Conservation (phyloP, 2,329 filamentous ascomycete genomes). For the Teratosphaeria nubilosa region DNA sequence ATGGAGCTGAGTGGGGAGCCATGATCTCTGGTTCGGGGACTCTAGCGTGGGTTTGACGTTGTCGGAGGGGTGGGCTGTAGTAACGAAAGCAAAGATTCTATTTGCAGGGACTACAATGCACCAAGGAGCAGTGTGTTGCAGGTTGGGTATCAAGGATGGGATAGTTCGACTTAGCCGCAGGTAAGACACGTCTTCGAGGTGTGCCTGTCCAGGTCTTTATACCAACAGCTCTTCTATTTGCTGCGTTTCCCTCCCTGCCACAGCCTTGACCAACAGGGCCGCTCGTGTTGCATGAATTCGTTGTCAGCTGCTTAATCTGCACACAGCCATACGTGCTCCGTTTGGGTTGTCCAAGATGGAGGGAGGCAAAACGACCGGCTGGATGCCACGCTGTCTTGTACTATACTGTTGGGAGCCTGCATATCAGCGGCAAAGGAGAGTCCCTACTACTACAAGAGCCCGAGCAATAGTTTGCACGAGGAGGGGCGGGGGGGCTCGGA, state of each 20-base stretch:
- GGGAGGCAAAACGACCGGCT: neutral
- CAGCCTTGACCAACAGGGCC: constrained; percentile 1
- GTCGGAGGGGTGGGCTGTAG: neutral
- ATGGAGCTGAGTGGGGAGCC: constrained; percentile 8
- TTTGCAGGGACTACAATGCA: constrained; percentile 9
- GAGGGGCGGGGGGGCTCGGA: neutral
- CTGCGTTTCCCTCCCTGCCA: constrained; percentile 2
- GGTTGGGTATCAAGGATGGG: constrained; percentile 19
- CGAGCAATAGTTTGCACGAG: neutral
- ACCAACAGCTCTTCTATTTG: constrained; percentile 2
- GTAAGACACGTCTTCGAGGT: constrained; percentile 10
- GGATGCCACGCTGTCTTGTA: neutral
- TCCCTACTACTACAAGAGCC: neutral
- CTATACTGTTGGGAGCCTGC: neutral
- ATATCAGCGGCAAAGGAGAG: neutral
- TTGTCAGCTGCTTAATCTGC: constrained; percentile 1
- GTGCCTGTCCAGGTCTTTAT: constrained; percentile 1
- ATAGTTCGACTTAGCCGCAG: constrained; percentile 19
- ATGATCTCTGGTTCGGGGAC: neutral
- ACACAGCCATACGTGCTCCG: neutral
- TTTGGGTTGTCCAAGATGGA: neutral
- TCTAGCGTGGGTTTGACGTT: neutral
- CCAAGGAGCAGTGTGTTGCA: constrained; percentile 13
- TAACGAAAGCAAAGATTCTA: constrained; percentile 12
- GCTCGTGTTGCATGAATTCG: constrained; percentile 1